A percentile compares a stretch with the other conserved stretches of the same genome.
Conservation (phyloP, 1,284 basidiomycete species). For the Fistulinella cinereoalba region DNA sequence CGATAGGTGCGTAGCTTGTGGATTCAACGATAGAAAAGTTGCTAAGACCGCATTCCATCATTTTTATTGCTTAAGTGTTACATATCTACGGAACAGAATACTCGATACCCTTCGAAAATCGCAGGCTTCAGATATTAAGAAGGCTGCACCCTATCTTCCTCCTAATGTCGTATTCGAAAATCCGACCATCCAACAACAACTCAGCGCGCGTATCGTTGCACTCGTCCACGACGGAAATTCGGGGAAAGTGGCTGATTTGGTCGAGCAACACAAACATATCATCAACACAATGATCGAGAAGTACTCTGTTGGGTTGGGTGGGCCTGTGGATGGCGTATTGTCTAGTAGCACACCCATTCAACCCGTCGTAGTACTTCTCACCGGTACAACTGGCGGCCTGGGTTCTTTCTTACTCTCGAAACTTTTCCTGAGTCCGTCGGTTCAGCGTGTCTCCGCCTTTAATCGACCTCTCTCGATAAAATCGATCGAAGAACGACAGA, state of each 20-base stretch:
- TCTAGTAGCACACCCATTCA: neutral
- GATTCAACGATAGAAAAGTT: neutral
- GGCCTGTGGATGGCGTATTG: neutral
- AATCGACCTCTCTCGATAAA: slow-evolving; percentile 26
- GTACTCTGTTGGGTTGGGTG: slow-evolving; percentile 13
- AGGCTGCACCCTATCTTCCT: slow-evolving; percentile 11
- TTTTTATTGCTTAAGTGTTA: slow-evolving; percentile 5
- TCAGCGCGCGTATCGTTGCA: slow-evolving; percentile 10
- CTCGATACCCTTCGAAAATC: slow-evolving; percentile 15
- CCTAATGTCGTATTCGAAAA: slow-evolving; percentile 31
- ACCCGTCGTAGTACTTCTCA: slow-evolving; percentile 24
- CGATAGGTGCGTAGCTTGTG: slow-evolving; percentile 26
- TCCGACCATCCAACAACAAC: slow-evolving; percentile 23
- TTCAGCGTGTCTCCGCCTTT: slow-evolving; percentile 31
- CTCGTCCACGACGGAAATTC: slow-evolving; percentile 6
- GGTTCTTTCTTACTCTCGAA: slow-evolving; percentile 30
- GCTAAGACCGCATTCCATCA: slow-evolving; percentile 13
- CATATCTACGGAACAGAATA: slow-evolving; percentile 26
- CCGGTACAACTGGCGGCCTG: slow-evolving; percentile 32
- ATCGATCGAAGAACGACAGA: slow-evolving; percentile 24
- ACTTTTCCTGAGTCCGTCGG: slow-evolving; percentile 16
- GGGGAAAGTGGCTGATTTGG: neutral
- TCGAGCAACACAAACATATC: slow-evolving; percentile 5
- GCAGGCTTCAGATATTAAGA: slow-evolving; percentile 5
- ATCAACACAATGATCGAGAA: slow-evolving; percentile 29